These are phyloP conservation scores for Metschnikowia similis DNA, from an alignment of 805 yeast genomes.

Conservation along the genomic window DNA sequence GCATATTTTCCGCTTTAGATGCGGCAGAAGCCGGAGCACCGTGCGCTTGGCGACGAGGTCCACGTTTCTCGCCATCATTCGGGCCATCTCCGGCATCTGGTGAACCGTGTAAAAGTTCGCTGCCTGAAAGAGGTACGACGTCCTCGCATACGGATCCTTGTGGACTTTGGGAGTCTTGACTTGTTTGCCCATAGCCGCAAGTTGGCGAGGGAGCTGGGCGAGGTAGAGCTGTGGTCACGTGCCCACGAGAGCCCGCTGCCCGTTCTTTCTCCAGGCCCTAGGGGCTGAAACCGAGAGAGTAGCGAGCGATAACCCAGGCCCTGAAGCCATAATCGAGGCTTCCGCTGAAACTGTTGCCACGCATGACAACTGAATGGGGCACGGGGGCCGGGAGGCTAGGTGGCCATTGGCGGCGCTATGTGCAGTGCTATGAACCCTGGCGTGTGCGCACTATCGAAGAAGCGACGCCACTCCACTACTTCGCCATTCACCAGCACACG, in stretches of 20 bases:
- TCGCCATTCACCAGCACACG: background rate
- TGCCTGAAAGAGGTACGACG: slow-evolving; percentile 57
- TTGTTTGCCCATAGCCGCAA: slow-evolving; percentile 10
- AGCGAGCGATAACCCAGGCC: no score
- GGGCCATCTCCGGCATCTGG: slow-evolving; percentile 41
- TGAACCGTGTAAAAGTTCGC: slow-evolving; percentile 37
- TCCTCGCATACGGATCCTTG: slow-evolving; percentile 56
- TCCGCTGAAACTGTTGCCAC: no score
- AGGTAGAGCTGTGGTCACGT: slow-evolving; percentile 1
- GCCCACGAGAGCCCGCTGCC: background rate
- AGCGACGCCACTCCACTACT: slow-evolving; percentile 9
- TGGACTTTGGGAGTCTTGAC: slow-evolving; percentile 24
- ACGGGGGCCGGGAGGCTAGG: background rate
- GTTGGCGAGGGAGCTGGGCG: background rate
- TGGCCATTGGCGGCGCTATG: background rate
- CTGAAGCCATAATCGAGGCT: no score
- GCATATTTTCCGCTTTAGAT: slow-evolving; percentile 64
- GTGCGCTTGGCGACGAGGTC: slow-evolving; percentile 63
- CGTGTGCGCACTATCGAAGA: slow-evolving; percentile 5
- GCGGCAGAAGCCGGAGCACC: slow-evolving; percentile 61
- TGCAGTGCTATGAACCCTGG: slow-evolving; percentile 1
- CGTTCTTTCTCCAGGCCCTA: no score
- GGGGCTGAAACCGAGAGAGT: no score
- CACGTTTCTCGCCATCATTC: slow-evolving; percentile 52
- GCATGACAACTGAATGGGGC: no score